A percentile compares a stretch with the other conserved stretches of the same genome.
phyloP scores from a whole-genome alignment of 441 rosid species.

The Adansonia grandidieri region DNA sequence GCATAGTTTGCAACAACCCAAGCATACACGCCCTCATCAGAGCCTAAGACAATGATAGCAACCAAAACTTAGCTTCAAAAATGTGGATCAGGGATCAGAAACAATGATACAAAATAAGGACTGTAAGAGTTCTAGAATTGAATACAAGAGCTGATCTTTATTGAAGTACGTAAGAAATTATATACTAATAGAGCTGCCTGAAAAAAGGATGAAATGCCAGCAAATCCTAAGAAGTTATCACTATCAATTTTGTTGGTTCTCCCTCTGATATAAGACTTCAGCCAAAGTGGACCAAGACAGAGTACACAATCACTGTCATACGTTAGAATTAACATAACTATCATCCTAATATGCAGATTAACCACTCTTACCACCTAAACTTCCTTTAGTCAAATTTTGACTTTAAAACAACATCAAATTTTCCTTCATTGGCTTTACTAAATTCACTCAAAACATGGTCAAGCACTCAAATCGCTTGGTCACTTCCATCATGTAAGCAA shows the following conservation, averaged over 20 bases:
- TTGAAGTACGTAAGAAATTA: background rate
- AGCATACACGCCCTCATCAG: constrained; percentile 93
- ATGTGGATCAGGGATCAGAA: background rate
- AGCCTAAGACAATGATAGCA: constrained; percentile 47
- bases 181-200: background rate
- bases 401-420: background rate
- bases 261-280: background rate
- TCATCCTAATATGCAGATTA: background rate
- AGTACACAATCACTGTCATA: background rate
- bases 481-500: background rate
- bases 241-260: constrained; percentile 6
- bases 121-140: background rate
- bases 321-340: background rate
- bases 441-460: background rate
- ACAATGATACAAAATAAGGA: background rate
- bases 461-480: background rate
- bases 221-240: background rate
- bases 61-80: constrained; percentile 25
- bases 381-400: background rate
- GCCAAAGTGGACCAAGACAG: background rate
- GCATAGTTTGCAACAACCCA: constrained; percentile 91
- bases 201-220: background rate
- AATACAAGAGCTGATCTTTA: background rate
- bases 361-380: background rate
- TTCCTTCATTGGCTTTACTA: background rate